Evolutionary conservation across 768 basidiomycete genomes (phyloP), one percentile per base, ranked within the genome.

Genomic region (Rubroboletus pulcherrimus): DNA sequence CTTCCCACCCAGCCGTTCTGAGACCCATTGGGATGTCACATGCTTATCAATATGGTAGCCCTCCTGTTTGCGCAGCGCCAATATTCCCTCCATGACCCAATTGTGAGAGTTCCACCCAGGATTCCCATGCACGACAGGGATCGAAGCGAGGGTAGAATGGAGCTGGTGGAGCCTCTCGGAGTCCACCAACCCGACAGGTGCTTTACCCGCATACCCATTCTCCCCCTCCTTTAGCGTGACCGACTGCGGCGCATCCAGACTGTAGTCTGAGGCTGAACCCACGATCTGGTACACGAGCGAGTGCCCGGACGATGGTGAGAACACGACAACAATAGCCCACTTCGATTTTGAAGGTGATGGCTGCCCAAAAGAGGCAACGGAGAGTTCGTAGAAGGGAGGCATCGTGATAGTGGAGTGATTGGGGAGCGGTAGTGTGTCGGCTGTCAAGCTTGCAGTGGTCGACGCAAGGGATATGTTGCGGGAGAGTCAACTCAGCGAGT

Each of bases 361-460:
- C 34, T 65, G 63, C 4, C 43, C 47, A 50, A 71, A 71, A 40
- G 63, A 65, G 48, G 62, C 71, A 42, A 71, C 62, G 7, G 71
- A 46, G 49, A 71, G 60, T 42, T 71, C 70, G 54, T 73, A 71
- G 54, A 70, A 71, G 19, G 70, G 70, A 39, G 70, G 71, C 70
- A 71, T 71, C 11, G 48, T 51, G 50, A 38, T 43, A 17, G 26
- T 35, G 29, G 41, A 44, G 12, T 15, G 54, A 45, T 19, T 29
- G 54, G 61, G 26, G 55, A n/a, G 49, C 3, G 42, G 33, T 43
- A 30, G 30, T 38, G 26, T 21, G 11, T 31, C 5, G 24, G 42
- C 7, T 40, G 12, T 9, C 21, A 9, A 11, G 43, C 54, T 49
- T 49, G 58, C 1, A 26, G 35, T 35, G 33, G 54, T 42, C 39